A percentile compares a stretch with the other conserved stretches of the same genome.
phyloP scores from a whole-genome alignment of 805 yeast species.

The Saturnispora besseyi region DNA sequence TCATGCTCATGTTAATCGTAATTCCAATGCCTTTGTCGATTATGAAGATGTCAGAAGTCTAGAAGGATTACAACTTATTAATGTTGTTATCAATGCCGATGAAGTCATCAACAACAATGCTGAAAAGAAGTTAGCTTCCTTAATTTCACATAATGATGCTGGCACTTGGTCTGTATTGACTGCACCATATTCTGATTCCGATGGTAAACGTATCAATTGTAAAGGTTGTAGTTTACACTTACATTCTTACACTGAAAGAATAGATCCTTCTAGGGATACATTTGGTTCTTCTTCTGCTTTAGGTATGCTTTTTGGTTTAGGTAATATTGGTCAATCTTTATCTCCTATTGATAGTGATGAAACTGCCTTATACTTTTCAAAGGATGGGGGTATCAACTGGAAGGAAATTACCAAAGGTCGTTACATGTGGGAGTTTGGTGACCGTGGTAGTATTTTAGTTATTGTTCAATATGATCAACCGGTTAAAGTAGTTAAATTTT shows the following conservation, averaged over 20 bases:
- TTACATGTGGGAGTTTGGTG: constrained; percentile 93
- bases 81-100: constrained; percentile 51
- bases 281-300: constrained; percentile 82
- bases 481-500: constrained; percentile 53
- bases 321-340: constrained; percentile 71
- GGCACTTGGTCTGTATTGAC: constrained; percentile 67
- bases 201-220: constrained; percentile 45
- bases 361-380: constrained; percentile 64
- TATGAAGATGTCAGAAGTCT: constrained; percentile 75
- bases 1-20: constrained; percentile 65
- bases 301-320: constrained; percentile 87
- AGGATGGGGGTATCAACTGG: constrained; percentile 94
- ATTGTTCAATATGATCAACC: constrained; percentile 49
- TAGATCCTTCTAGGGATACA: constrained; percentile 67
- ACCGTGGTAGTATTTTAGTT: constrained; percentile 80
- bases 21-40: constrained; percentile 69
- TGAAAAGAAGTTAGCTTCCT: constrained; percentile 54
- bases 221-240: constrained; percentile 70
- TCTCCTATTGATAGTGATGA: constrained; percentile 30
- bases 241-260: constrained; percentile 85
- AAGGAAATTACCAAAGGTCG: constrained; percentile 63
- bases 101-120: constrained; percentile 27
- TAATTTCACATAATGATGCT: constrained; percentile 84
- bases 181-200: constrained; percentile 62
- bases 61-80: constrained; percentile 77